Conservation (phyloP, 169 alveolate species). For the Amoebophrya sp. region DNA sequence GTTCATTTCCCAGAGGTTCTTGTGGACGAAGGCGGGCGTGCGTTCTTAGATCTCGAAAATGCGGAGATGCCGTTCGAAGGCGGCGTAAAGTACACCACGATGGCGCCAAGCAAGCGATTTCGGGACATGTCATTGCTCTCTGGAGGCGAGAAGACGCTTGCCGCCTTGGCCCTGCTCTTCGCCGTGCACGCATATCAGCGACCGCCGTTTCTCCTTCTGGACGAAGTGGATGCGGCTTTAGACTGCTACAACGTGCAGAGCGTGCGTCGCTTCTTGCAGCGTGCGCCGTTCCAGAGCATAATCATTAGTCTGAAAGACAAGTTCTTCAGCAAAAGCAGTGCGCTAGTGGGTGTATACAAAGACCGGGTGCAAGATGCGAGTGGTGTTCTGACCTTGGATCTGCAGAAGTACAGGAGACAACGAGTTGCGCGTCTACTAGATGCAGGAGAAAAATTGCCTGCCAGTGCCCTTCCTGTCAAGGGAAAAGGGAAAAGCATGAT, state of each 20-base stretch:
- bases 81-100: not conserved
- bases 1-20: no score
- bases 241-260: constrained; percentile 79
- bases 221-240: constrained; percentile 94
- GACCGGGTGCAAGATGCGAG: not conserved
- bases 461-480: no score
- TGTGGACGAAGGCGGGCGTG: constrained; percentile 39
- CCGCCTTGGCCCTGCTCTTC: constrained; percentile 86
- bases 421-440: no score
- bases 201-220: constrained; percentile 90
- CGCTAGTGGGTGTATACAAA: not conserved
- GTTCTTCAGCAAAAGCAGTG: not conserved
- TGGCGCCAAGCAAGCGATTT: not conserved
- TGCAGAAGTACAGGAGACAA: not conserved
- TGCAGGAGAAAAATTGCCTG: no score
- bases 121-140: not conserved
- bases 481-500: no score
- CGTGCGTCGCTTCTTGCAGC: not conserved
- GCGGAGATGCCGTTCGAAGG: not conserved
- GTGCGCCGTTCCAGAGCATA: not conserved
- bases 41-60: not conserved
- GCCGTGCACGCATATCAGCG: constrained; percentile 94
- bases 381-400: not conserved
- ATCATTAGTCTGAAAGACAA: not conserved
- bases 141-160: constrained; percentile 93